Base-by-base conservation (phyloP, 306 rosid species). In the Spatholobus suberectus region DNA sequence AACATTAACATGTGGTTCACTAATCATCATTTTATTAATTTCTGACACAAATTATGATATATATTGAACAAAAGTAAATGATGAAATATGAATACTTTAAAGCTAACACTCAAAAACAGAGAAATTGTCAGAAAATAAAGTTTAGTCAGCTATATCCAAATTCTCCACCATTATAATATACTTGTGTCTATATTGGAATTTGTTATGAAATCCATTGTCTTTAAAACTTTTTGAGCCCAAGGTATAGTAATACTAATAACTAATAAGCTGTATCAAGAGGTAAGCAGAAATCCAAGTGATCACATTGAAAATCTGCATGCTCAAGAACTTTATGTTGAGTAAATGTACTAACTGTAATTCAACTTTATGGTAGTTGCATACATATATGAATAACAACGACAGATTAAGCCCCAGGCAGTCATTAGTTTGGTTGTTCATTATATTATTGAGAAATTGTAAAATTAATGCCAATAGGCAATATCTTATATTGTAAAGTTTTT, bases 21-120 rank as follows among this genome's bases (percentile, higher is more conserved):
- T 65, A 37, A 23, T 87, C 55, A 54, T 51, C 65, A 68, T 49
- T 73, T 72, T 69, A 57, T 75, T 63, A 13, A 54, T 43, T 65
- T 41, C 52, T 38, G 59, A 55, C 57, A 43, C 54, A 26, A 78
- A 47, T 52, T 61, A 23, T 37, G 57, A 38, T 57, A 46, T 46
- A 26, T 58, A 38, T 67, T 55, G 10, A 7, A 44, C 46, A 47
- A 71, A 26, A 73, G 27, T 29, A 79, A 68, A 47, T 73, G 83
- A 67, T 73, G 44, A 63, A 63, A 63, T n/a, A 34, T 55, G 38
- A 63, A 52, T 71, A 62, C 8, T 77, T 61, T 52, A 40, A 74
- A 70, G 73, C 10, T 54, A 18, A 71, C 70, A 27, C 23, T 41
- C 4, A 51, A 29, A 62, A 76, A 69, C 38, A 27, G 81, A 73